phyloP scores from a whole-genome alignment of 768 basidiomycete species.

The Rhizopogon vinicolor region DNA sequence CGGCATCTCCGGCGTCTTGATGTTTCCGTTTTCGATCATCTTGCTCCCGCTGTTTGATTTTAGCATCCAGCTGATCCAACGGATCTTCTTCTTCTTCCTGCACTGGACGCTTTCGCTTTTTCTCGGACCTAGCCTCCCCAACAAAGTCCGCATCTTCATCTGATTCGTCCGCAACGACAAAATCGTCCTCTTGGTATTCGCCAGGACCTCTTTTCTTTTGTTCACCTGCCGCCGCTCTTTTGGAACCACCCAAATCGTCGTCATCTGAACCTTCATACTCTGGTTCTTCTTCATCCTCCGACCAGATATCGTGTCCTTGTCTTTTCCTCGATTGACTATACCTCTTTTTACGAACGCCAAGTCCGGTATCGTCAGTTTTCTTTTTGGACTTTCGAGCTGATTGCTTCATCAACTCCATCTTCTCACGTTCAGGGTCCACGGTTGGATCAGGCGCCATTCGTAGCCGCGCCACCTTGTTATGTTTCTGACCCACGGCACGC shows the following conservation, averaged over 20 bases:
- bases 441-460: constrained; percentile 78
- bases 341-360: constrained; percentile 45
- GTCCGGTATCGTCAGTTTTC: constrained; percentile 46
- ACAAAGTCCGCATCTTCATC: constrained; percentile 53
- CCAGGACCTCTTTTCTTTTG: constrained; percentile 51
- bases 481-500: constrained; percentile 79
- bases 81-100: constrained; percentile 57
- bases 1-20: constrained; percentile 26
- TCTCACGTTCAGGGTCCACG: constrained; percentile 71
- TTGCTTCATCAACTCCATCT: constrained; percentile 60
- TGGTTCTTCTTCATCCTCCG: constrained; percentile 68
- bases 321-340: constrained; percentile 37
- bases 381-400: constrained; percentile 62
- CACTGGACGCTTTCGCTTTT: constrained; percentile 35
- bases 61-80: constrained; percentile 67
- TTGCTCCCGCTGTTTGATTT: constrained; percentile 52
- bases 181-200: constrained; percentile 83
- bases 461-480: constrained; percentile 74
- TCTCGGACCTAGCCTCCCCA: constrained; percentile 30
- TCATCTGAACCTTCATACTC: constrained; percentile 56
- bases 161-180: constrained; percentile 73
- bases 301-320: constrained; percentile 46
- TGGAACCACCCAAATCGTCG: constrained; percentile 40
- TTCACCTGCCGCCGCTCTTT: constrained; percentile 37
- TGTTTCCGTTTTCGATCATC: constrained; percentile 44